Percentiles rank a stretch among this genome's conserved stretches.
These are phyloP conservation scores for Neurospora tetrasperma DNA, from an alignment of 495 filamentous ascomycete species.

Conservation along the genomic window DNA sequence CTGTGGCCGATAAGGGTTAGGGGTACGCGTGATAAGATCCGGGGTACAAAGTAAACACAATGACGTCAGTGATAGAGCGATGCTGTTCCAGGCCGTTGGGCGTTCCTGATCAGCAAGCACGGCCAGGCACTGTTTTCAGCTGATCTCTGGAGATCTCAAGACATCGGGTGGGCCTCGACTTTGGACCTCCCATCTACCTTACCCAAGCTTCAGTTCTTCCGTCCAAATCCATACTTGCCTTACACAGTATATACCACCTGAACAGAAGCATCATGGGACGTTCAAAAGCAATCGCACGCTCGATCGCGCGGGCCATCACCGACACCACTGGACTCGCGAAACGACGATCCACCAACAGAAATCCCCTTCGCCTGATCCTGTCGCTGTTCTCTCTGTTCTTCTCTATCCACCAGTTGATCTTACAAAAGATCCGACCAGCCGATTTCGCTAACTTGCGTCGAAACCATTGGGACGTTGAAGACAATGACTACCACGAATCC, in stretches of 20 bases:
- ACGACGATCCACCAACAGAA: constrained; percentile 1
- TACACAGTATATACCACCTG: too few relatives aligned
- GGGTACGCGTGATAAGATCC: neutral
- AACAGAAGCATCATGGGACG: constrained; percentile 14
- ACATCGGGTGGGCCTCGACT: neutral
- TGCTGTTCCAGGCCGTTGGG: neutral
- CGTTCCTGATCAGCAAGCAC: neutral
- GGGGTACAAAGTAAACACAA: neutral
- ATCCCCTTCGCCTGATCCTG: constrained; percentile 14
- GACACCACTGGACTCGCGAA: constrained; percentile 13
- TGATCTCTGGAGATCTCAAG: neutral
- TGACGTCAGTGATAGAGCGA: neutral
- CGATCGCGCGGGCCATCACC: constrained; percentile 28
- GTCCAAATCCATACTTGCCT: too few relatives aligned
- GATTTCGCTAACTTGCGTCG: constrained; percentile 26
- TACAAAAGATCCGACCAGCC: constrained; percentile 28
- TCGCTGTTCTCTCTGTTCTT: constrained; percentile 27
- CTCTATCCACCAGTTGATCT: constrained; percentile 26
- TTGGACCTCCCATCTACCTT: too few relatives aligned
- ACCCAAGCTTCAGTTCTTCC: too few relatives aligned
- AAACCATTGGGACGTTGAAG: constrained; percentile 19
- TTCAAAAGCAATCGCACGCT: constrained; percentile 20
- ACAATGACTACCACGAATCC: constrained; percentile 17
- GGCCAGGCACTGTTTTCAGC: neutral
- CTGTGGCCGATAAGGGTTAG: neutral